Evolutionary conservation across 176 grass and related monocot genomes (phyloP), one percentile per base, ranked within the genome.

Genomic region (Oryza rufipogon): DNA sequence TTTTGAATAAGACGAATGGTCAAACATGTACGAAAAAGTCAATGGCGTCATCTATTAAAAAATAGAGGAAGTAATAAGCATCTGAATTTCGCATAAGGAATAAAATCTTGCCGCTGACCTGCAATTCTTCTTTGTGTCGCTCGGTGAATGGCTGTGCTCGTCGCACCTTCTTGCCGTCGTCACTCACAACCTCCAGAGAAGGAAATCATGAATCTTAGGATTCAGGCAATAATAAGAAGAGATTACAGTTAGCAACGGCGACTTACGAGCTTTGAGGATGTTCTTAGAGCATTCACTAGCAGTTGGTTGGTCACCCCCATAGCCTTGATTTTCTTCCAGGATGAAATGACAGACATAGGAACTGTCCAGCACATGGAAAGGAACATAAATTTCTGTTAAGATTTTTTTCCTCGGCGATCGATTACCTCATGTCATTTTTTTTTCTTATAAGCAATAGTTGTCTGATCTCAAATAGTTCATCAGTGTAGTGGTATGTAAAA

Each of bases 281-380:
- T 89, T 8, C 83, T 79, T 52, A 94, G 92, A 80, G 92, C 86
- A 3, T 84, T 88, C 6, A 78, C 63, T 17, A 94, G 71, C 39
- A 84, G 70, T 19, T 94, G 86, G 33, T 78, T 88, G 25, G 80
- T 91, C 12, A 66, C 86, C 7, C 86, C 88, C 66, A 89, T 74
- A 64, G 80, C 80, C 80, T 91, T 94, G 22, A 94, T 88, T 54
- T 94, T 94, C 66, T 94, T 94, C 88, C 88, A 94, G 0, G 92
- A 94, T 38, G 92, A 81, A 26, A 94, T 86, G 0, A 94, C 71
- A 68, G 92, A 91, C 76, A 91, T 70, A 20, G 92, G 92, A 44
- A 94, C 92, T 94, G 88, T 1, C 20, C 22, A 74, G 22, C 58
- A n/a, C 47, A 64, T 17, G 5, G 3, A 47, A 67, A 52, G 23